These are phyloP conservation scores for Typha latifolia DNA, from an alignment of 176 grass and related monocot genomes.

Conservation along the genomic window DNA sequence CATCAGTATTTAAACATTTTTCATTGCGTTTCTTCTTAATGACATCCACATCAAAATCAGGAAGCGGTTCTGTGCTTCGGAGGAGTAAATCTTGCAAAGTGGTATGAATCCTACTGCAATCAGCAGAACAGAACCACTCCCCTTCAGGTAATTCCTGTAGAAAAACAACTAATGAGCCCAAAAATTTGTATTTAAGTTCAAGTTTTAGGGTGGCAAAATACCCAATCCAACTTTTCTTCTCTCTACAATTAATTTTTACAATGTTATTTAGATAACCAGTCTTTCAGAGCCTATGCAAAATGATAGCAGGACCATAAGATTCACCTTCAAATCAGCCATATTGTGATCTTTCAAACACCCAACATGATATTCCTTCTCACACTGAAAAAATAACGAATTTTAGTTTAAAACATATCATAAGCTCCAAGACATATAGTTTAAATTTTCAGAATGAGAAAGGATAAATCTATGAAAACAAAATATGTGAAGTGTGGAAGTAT, in stretches of 20 bases:
- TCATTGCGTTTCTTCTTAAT: slow-evolving; percentile 67
- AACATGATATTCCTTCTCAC: slow-evolving; percentile 93
- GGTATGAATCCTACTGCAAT: slow-evolving; percentile 53
- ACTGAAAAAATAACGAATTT: slow-evolving; percentile 42
- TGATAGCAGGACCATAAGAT: slow-evolving; percentile 1
- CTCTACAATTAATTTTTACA: not conserved
- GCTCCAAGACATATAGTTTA: not conserved
- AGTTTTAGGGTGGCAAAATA: not conserved
- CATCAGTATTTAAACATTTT: slow-evolving; percentile 38
- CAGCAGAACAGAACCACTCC: slow-evolving; percentile 72
- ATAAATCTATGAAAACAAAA: not conserved
- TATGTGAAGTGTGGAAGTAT: not conserved
- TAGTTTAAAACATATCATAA: slow-evolving; percentile 2
- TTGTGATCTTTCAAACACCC: slow-evolving; percentile 80
- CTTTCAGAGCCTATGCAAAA: not conserved
- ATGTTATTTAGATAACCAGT: too few relatives aligned
- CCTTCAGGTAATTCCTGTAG: slow-evolving; percentile 72
- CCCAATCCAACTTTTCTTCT: not conserved
- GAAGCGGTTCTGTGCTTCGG: slow-evolving; percentile 39
- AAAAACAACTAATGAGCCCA: not conserved
- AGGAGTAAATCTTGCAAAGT: slow-evolving; percentile 48
- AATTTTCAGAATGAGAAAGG: not conserved
- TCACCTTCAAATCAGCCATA: slow-evolving; percentile 89
- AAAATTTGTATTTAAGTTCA: too few relatives aligned
- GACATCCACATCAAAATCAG: slow-evolving; percentile 35